Conservation (phyloP, 192 early-diverging fungal species). For the Backusella australiensis region DNA sequence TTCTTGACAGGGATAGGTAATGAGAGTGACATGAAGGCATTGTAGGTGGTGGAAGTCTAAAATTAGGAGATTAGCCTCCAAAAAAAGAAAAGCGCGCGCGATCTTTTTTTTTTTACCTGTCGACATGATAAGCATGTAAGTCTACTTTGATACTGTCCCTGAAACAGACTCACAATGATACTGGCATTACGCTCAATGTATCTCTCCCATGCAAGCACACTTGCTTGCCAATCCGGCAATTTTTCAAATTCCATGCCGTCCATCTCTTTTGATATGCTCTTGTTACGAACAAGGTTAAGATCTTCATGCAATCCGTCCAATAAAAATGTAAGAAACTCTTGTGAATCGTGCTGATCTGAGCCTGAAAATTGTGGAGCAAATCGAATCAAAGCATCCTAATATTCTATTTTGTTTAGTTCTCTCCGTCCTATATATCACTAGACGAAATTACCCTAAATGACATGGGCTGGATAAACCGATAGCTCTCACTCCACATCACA, state of each 20-base stretch:
- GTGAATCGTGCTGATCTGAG: constrained; percentile 94
- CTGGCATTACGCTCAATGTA: constrained; percentile 76
- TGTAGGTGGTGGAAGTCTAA: constrained; percentile 75
- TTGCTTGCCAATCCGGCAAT: constrained; percentile 60
- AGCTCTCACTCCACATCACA: constrained; percentile 81
- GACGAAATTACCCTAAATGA: constrained; percentile 58
- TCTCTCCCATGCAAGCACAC: constrained; percentile 66
- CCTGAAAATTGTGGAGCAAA: constrained; percentile 85
- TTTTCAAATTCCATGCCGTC: constrained; percentile 62
- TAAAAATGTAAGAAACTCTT: constrained; percentile 91
- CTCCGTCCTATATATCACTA: background rate
- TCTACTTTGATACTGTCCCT: constrained; percentile 73
- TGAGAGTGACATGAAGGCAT: constrained; percentile 89
- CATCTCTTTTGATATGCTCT: constrained; percentile 34
- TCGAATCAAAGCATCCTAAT: constrained; percentile 58
- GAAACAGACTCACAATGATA: constrained; percentile 90
- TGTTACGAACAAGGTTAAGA: constrained; percentile 60
- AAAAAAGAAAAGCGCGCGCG: background rate
- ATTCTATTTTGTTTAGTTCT: background rate
- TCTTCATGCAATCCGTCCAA: constrained; percentile 92
- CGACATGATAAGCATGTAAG: constrained; percentile 71
- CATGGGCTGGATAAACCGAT: constrained; percentile 72
- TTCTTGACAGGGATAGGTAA: constrained; percentile 78
- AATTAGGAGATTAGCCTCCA: background rate
- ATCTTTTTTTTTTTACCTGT: background rate